Conservation (phyloP, 2,329 filamentous ascomycete species). For the Talaromyces verruculosus region DNA sequence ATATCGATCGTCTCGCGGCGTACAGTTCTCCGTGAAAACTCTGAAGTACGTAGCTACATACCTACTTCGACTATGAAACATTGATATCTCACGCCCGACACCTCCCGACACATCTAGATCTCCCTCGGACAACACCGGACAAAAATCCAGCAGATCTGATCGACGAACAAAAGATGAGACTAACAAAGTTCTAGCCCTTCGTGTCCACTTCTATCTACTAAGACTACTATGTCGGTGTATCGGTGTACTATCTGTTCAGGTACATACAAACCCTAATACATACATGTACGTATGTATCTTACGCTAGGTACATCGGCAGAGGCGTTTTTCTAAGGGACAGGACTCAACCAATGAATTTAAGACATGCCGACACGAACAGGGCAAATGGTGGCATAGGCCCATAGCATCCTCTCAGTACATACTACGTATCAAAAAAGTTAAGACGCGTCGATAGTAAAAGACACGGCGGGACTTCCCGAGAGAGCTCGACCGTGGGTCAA, state of each 20-base stretch:
- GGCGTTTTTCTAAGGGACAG: background rate
- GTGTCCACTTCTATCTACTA: background rate
- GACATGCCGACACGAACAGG: slow-evolving; percentile 4
- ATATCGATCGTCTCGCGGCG: background rate
- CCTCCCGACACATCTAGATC: slow-evolving; percentile 2
- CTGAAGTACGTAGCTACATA: background rate
- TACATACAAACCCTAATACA: background rate
- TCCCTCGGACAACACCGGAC: background rate
- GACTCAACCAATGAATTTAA: background rate
- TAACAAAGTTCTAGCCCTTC: slow-evolving; percentile 8
- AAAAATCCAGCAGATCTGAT: background rate
- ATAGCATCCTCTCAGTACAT: no score
- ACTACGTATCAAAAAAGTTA: background rate
- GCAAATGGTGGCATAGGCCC: background rate
- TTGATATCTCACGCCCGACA: background rate
- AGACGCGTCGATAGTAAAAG: slow-evolving; percentile 15
- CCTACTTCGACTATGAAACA: background rate
- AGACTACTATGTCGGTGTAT: background rate
- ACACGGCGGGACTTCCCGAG: slow-evolving; percentile 18
- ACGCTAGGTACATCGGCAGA: background rate
- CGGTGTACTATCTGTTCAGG: background rate
- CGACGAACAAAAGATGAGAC: background rate
- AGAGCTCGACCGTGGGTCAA: background rate
- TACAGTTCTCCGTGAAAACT: slow-evolving; percentile 8
- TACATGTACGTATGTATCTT: background rate